phyloP scores from a whole-genome alignment of 2,329 filamentous ascomycete genomes.

The Fusarium tanahbumbuense region DNA sequence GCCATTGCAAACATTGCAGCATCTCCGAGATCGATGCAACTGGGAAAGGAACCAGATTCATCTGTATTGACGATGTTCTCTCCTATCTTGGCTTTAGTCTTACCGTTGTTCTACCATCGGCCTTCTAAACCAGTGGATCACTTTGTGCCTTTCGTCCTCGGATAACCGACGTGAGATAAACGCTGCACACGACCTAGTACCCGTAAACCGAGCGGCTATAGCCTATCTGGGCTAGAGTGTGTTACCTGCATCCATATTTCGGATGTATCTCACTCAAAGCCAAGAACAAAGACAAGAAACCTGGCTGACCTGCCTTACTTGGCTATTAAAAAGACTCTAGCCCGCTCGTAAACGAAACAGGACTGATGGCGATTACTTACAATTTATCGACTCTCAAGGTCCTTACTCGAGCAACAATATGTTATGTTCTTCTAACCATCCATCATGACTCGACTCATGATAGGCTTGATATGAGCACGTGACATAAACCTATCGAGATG shows the following conservation, averaged over 20 bases:
- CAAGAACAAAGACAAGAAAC: conserved; percentile 3
- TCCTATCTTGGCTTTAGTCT: conserved; percentile 3
- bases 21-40: conserved; percentile 12
- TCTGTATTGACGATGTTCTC: conserved; percentile 9
- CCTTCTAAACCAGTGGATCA: background rate
- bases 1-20: conserved; percentile 32
- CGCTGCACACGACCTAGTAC: conserved; percentile 12
- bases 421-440: background rate
- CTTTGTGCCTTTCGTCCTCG: conserved; percentile 21
- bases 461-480: conserved; percentile 2
- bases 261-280: conserved; percentile 9
- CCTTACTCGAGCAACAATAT: background rate
- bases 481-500: background rate
- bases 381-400: background rate
- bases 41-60: conserved; percentile 29
- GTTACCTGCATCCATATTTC: conserved; percentile 28
- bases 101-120: background rate
- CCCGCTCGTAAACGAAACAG: background rate
- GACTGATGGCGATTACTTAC: background rate
- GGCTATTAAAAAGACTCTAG: conserved; percentile 15
- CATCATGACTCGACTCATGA: background rate
- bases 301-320: conserved; percentile 1
- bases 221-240: conserved; percentile 33
- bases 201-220: conserved; percentile 36
- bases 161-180: conserved; percentile 33